Conservation (phyloP, 192 early-diverging fungal genomes). For the Linnemannia zychae region DNA sequence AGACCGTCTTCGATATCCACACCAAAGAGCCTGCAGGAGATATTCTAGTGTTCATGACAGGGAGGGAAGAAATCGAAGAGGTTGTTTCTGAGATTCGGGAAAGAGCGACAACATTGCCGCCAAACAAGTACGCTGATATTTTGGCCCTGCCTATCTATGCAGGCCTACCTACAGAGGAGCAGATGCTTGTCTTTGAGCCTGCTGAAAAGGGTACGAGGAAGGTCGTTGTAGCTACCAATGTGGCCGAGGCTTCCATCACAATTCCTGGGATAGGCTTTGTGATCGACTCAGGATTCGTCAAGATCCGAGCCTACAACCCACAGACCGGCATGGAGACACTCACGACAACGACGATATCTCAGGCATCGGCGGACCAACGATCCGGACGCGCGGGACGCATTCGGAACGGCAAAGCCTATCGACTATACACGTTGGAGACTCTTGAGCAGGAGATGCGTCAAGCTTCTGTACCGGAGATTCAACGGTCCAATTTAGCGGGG, state of each 20-base stretch:
- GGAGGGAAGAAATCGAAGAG: constrained; percentile 81
- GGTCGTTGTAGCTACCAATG: constrained; percentile 91
- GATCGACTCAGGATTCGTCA: constrained; percentile 86
- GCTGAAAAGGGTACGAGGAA: constrained; percentile 73
- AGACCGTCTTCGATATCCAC: constrained; percentile 84
- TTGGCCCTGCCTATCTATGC: constrained; percentile 77
- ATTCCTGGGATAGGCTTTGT: constrained; percentile 84
- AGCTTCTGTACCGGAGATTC: constrained; percentile 95
- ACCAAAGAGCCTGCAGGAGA: constrained; percentile 74
- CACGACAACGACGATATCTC: constrained; percentile 89
- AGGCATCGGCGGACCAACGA: constrained; percentile 95
- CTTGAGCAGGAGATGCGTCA: constrained; percentile 83
- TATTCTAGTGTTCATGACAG: constrained; percentile 80
- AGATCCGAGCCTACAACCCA: constrained; percentile 89
- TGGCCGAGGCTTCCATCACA: constrained; percentile 88
- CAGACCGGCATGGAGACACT: constrained; percentile 94
- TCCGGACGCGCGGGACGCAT: constrained; percentile 95
- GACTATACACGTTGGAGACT: constrained; percentile 90
- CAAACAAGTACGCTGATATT: constrained; percentile 55
- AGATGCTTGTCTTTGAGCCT: constrained; percentile 74
- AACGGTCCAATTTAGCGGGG: constrained; percentile 78
- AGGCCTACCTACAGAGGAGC: constrained; percentile 76
- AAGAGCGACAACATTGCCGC: constrained; percentile 61
- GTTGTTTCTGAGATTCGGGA: constrained; percentile 73
- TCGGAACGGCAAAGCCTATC: constrained; percentile 89